phyloP scores from a whole-genome alignment of 331 rosid species.

The Saraca asoca region DNA sequence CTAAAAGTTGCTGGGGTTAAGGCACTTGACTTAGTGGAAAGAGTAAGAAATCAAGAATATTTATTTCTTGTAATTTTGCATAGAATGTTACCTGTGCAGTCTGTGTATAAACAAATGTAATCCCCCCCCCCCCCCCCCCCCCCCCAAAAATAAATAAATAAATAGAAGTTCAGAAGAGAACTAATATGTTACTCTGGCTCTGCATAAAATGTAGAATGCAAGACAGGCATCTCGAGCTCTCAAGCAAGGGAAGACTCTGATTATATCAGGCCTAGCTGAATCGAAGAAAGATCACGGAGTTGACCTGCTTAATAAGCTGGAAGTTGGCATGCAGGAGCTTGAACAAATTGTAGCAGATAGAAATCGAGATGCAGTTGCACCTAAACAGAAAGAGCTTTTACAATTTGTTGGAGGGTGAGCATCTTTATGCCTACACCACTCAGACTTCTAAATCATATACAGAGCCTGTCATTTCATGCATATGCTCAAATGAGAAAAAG shows the following conservation, averaged over 20 bases:
- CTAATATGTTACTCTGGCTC: slow-evolving; percentile 27
- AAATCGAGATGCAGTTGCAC: slow-evolving; percentile 71
- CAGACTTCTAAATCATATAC: slow-evolving; percentile 11
- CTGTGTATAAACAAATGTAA: too few species aligned
- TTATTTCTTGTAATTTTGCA: slow-evolving; percentile 26
- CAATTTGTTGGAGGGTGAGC: slow-evolving; percentile 86
- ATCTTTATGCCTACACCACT: slow-evolving; percentile 6
- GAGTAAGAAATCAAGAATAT: slow-evolving; percentile 58
- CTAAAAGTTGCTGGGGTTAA: slow-evolving; percentile 85
- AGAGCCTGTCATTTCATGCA: slow-evolving; percentile 9
- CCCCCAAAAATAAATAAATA: too few species aligned
- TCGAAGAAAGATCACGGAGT: slow-evolving; percentile 87
- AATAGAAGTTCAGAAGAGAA: slow-evolving; percentile 21
- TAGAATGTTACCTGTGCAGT: too few species aligned
- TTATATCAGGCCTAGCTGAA: slow-evolving; percentile 84
- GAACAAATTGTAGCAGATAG: slow-evolving; percentile 78
- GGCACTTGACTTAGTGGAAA: slow-evolving; percentile 88
- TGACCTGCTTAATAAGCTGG: slow-evolving; percentile 81
- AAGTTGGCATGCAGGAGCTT: slow-evolving; percentile 83
- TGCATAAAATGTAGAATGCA: slow-evolving; percentile 62
- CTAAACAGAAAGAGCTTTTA: slow-evolving; percentile 90
- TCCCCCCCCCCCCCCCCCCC: too few species aligned
- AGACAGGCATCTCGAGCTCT: slow-evolving; percentile 85
- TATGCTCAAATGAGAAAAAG: slow-evolving; percentile 27
- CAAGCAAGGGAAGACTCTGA: slow-evolving; percentile 77